These are phyloP conservation scores for Blastocystis sp. DNA, from an alignment of 352 stramenopile species.

Conservation along the genomic window DNA sequence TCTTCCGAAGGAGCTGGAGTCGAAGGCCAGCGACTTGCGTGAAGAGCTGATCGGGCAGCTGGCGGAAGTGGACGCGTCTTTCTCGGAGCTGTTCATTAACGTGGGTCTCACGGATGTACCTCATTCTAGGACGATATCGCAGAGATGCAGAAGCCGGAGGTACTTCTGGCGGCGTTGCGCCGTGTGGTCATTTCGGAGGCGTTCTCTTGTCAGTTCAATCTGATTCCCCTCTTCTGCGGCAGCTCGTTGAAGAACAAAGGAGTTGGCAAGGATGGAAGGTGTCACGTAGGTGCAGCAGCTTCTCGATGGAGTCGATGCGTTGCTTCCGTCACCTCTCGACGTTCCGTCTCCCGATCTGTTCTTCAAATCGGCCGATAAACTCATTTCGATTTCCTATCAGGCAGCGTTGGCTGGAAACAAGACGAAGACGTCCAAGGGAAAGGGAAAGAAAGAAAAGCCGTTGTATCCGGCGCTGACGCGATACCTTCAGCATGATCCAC, in stretches of 20 bases:
- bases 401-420: not conserved
- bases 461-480: conserved; percentile 86
- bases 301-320: conserved; percentile 88
- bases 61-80: conserved; percentile 91
- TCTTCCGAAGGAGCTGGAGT: not conserved
- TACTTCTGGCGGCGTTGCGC: not conserved
- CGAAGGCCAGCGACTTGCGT: not conserved
- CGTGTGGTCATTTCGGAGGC: not conserved
- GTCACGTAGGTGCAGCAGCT: no score
- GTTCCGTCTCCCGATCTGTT: conserved; percentile 60
- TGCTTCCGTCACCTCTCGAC: conserved; percentile 86
- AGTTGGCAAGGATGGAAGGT: no score
- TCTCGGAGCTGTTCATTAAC: conserved; percentile 85
- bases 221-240: conserved; percentile 28
- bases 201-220: not conserved
- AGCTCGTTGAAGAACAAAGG: conserved; percentile 82
- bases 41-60: conserved; percentile 77
- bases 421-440: conserved; percentile 57
- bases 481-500: conserved; percentile 68
- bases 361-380: conserved; percentile 57
- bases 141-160: not conserved
- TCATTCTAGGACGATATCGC: not conserved
- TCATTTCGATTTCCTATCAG: not conserved
- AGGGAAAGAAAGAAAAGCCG: conserved; percentile 73
- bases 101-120: not conserved